These are phyloP conservation scores for Pseudogymnoascus sp. DNA, from an alignment of 2,329 filamentous ascomycete genomes.

Conservation along the genomic window DNA sequence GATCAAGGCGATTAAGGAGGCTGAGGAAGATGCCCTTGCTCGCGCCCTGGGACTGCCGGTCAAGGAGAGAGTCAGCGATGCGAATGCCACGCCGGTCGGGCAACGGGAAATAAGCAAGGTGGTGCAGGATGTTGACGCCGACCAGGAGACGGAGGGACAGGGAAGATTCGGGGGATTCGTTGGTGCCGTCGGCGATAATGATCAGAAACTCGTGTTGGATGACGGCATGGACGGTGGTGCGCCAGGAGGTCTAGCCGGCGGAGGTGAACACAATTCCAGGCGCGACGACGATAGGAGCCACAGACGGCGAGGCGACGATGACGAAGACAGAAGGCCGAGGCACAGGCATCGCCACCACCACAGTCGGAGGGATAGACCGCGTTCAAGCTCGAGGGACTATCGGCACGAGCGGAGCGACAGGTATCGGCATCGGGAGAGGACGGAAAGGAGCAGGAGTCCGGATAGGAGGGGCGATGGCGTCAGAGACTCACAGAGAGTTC, in stretches of 20 bases:
- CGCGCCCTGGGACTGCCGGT: conserved; percentile 72
- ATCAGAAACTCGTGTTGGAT: conserved; percentile 9
- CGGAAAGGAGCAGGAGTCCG: conserved; percentile 23
- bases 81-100: conserved; percentile 61
- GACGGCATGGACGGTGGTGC: conserved; percentile 7
- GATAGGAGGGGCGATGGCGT: conserved; percentile 16
- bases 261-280: conserved; percentile 10
- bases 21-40: conserved; percentile 85
- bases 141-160: conserved; percentile 19
- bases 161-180: conserved; percentile 26
- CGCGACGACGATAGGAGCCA: conserved; percentile 9
- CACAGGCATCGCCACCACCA: conserved; percentile 26
- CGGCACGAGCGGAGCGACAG: conserved; percentile 16
- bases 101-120: conserved; percentile 50
- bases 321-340: conserved; percentile 18
- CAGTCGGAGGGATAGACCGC: conserved; percentile 21
- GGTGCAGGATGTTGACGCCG: conserved; percentile 35
- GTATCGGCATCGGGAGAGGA: conserved; percentile 17
- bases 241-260: conserved; percentile 18
- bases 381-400: conserved; percentile 20
- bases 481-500: conserved; percentile 4
- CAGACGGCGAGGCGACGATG: conserved; percentile 19
- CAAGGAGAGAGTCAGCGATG: conserved; percentile 46
- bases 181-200: conserved; percentile 18
- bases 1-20: conserved; percentile 74